These are phyloP conservation scores for Calonectria hawksworthii DNA, from an alignment of 2,329 filamentous ascomycete species.

Conservation along the genomic window DNA sequence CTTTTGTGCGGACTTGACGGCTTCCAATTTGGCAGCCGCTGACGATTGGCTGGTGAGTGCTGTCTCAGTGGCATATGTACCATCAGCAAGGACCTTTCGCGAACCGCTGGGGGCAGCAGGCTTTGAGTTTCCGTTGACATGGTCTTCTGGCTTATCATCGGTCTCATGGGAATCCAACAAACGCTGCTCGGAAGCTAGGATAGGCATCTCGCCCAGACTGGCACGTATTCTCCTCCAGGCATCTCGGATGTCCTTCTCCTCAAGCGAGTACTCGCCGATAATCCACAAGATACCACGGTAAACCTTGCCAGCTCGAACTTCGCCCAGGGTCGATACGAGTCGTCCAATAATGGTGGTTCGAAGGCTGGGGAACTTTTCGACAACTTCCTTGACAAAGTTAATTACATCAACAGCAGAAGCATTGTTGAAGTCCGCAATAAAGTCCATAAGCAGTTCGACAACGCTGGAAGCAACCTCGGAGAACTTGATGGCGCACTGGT, in stretches of 20 bases:
- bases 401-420: slow-evolving; percentile 97
- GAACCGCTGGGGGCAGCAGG: slow-evolving; percentile 83
- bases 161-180: slow-evolving; percentile 88
- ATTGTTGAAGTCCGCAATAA: slow-evolving; percentile 98
- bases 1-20: slow-evolving; percentile 97
- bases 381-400: slow-evolving; percentile 98
- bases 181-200: slow-evolving; percentile 93
- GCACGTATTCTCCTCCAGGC: slow-evolving; percentile 97
- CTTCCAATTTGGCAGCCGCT: slow-evolving; percentile 90
- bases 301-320: slow-evolving; percentile 96
- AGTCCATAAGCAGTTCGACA: slow-evolving; percentile 97
- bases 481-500: slow-evolving; percentile 99
- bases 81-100: slow-evolving; percentile 92
- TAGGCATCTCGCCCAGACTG: slow-evolving; percentile 96
- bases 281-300: slow-evolving; percentile 98
- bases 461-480: slow-evolving; percentile 98
- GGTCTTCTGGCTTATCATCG: slow-evolving; percentile 72
- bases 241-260: slow-evolving; percentile 93
- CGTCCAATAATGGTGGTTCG: slow-evolving; percentile 89
- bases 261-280: slow-evolving; percentile 94
- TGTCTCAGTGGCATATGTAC: slow-evolving; percentile 97
- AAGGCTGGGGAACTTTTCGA: slow-evolving; percentile 95
- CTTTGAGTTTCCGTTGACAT: slow-evolving; percentile 86
- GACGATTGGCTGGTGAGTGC: slow-evolving; percentile 94
- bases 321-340: slow-evolving; percentile 89